Percentiles rank a stretch among this genome's conserved stretches.
Conservation (phyloP, 139 green algal genomes). For the Chlorella sp. region DNA sequence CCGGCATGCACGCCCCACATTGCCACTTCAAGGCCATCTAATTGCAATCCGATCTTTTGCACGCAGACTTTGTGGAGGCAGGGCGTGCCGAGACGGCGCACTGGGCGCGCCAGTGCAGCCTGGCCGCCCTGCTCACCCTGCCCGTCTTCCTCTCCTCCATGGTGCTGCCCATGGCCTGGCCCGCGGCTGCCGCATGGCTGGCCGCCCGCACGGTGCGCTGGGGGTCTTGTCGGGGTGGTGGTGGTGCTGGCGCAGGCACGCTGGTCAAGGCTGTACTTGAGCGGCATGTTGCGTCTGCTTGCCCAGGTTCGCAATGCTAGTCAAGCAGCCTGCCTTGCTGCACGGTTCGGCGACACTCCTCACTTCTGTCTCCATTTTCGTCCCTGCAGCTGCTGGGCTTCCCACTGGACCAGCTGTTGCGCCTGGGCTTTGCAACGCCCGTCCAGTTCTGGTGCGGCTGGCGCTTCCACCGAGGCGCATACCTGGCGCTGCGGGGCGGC, state of each 20-base stretch:
- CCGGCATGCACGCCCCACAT: no score
- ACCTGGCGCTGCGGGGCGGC: constrained; percentile 67
- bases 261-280: no score
- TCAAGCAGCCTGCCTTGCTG: no score
- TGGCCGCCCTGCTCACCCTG: constrained; percentile 75
- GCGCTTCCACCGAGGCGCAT: constrained; percentile 92
- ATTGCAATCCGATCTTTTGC: no score
- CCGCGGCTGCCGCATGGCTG: neutral
- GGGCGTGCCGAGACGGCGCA: constrained; percentile 57
- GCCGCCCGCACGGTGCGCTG: neutral
- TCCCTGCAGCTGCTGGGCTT: constrained; percentile 71
- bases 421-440: constrained; percentile 87
- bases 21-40: no score
- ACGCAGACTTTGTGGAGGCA: constrained; percentile 16
- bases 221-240: no score
- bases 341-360: no score
- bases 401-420: constrained; percentile 79
- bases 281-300: no score
- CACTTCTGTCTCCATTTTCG: no score
- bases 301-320: no score
- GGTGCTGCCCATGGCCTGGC: constrained; percentile 81
- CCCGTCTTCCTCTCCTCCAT: constrained; percentile 93
- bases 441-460: constrained; percentile 92
- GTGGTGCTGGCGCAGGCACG: no score
- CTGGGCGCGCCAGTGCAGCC: constrained; percentile 57